Evolutionary conservation across 2,329 filamentous ascomycete genomes (phyloP).

Genomic region (Diaporthe sp.): DNA sequence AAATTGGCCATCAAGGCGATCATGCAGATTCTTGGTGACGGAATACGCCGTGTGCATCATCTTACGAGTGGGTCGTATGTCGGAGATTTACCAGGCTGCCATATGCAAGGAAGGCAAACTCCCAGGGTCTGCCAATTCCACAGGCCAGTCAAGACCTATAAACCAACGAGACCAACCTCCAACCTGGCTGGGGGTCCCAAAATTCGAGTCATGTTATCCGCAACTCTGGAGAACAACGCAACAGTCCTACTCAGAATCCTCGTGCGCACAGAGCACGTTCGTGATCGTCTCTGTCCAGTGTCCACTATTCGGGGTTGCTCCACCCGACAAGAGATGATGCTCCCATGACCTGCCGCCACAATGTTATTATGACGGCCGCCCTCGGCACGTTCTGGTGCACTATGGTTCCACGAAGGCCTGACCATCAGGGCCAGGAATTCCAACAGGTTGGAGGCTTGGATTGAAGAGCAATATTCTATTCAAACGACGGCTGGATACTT

Average conservation of each 20-base stretch:
- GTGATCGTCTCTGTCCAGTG: neutral
- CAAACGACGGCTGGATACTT: neutral
- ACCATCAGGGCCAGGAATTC: neutral
- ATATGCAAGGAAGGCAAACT: slow-evolving; percentile 1
- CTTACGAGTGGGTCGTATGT: slow-evolving; percentile 3
- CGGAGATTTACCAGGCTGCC: slow-evolving; percentile 19
- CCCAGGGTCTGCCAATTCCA: neutral
- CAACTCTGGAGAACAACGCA: neutral
- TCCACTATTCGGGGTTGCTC: slow-evolving; percentile 2
- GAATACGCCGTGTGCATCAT: slow-evolving; percentile 26
- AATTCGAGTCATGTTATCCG: slow-evolving; percentile 9
- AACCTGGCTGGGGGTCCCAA: neutral
- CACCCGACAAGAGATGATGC: slow-evolving; percentile 5
- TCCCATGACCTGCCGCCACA: neutral
- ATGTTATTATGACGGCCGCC: neutral
- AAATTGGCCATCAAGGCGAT: neutral
- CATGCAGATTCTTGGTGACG: neutral
- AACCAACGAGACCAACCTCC: neutral
- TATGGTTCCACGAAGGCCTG: neutral
- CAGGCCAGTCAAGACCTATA: neutral
- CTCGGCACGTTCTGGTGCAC: neutral
- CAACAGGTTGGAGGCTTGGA: neutral
- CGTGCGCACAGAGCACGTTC: slow-evolving; percentile 20
- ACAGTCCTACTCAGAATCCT: slow-evolving; percentile 11
- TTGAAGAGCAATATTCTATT: neutral